Conservation (phyloP, 192 early-diverging fungal genomes). For the Dimargaris xerosporica region DNA sequence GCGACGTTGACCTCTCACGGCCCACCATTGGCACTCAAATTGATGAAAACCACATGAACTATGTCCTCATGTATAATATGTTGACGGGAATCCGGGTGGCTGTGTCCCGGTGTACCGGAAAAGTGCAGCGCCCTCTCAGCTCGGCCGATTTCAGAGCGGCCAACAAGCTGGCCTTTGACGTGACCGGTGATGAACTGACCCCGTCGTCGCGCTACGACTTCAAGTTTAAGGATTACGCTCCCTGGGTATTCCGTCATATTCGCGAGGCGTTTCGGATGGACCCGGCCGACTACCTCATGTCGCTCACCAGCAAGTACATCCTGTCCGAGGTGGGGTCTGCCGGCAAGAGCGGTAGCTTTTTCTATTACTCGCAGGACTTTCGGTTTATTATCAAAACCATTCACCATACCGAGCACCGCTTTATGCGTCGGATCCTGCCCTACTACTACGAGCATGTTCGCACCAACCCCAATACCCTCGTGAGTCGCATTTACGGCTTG, state of each 20-base stretch:
- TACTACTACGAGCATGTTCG: conserved; percentile 85
- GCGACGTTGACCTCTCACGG: not conserved
- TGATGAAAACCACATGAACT: conserved; percentile 88
- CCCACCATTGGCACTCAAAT: conserved; percentile 69
- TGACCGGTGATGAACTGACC: conserved; percentile 89
- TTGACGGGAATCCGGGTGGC: conserved; percentile 88
- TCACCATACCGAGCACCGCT: conserved; percentile 87
- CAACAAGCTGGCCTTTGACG: conserved; percentile 94
- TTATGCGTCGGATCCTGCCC: conserved; percentile 71
- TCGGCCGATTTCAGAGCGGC: conserved; percentile 71
- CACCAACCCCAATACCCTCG: conserved; percentile 77
- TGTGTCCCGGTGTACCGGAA: conserved; percentile 74
- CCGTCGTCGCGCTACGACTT: conserved; percentile 91
- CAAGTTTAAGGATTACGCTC: conserved; percentile 99
- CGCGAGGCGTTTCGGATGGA: conserved; percentile 79
- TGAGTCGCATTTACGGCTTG: conserved; percentile 89
- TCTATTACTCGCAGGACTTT: conserved; percentile 97
- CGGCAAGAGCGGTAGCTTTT: conserved; percentile 92
- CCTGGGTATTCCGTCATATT: conserved; percentile 88
- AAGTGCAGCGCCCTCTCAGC: conserved; percentile 51
- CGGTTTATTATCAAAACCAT: conserved; percentile 99
- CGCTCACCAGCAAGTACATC: conserved; percentile 91
- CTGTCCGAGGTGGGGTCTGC: conserved; percentile 87
- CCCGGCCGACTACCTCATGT: conserved; percentile 83
- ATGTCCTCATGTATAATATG: conserved; percentile 98